A percentile compares a stretch with the other conserved stretches of the same genome.
Evolutionary conservation across 148 eudicot genomes (phyloP).

Genomic region (Chenopodium album): DNA sequence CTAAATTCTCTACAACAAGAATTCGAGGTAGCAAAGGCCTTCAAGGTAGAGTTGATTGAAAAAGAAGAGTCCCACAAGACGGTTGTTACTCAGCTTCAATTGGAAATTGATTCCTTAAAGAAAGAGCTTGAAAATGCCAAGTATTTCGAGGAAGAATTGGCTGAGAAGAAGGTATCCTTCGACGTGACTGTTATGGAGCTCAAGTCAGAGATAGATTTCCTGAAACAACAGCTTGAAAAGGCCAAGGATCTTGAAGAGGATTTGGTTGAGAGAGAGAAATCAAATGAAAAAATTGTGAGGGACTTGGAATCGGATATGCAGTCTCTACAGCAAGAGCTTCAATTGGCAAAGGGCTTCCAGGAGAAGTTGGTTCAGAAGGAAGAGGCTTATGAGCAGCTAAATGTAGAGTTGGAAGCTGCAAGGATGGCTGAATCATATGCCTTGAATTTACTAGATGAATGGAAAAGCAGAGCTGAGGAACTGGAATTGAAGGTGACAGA

Average conservation of each 20-base stretch:
- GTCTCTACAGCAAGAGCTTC: slow-evolving; percentile 52
- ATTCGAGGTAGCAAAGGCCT: slow-evolving; percentile 43
- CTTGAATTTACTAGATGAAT: slow-evolving; percentile 59
- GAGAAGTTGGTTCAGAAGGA: slow-evolving; percentile 60
- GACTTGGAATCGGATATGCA: slow-evolving; percentile 49
- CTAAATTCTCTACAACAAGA: slow-evolving; percentile 47
- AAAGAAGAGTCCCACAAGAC: slow-evolving; percentile 54
- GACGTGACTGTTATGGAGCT: slow-evolving; percentile 28
- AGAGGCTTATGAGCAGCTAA: slow-evolving; percentile 59
- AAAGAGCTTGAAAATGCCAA: slow-evolving; percentile 52
- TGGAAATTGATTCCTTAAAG: slow-evolving; percentile 53
- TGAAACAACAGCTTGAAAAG: slow-evolving; percentile 26
- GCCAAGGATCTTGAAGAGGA: slow-evolving; percentile 25
- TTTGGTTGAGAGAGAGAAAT: slow-evolving; percentile 25
- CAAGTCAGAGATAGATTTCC: slow-evolving; percentile 24
- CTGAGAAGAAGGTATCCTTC: slow-evolving; percentile 23
- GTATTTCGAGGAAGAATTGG: slow-evolving; percentile 34
- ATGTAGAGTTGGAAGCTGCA: slow-evolving; percentile 79
- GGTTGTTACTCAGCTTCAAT: slow-evolving; percentile 39
- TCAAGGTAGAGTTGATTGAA: slow-evolving; percentile 49
- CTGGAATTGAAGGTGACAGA: slow-evolving; percentile 51
- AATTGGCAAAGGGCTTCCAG: slow-evolving; percentile 40
- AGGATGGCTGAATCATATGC: slow-evolving; percentile 79
- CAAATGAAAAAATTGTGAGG: slow-evolving; percentile 34
- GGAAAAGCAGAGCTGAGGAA: slow-evolving; percentile 60